Evolutionary conservation across 441 rosid genomes (phyloP), one percentile per base, ranked within the genome.

Genomic region (Mallotus repandus): DNA sequence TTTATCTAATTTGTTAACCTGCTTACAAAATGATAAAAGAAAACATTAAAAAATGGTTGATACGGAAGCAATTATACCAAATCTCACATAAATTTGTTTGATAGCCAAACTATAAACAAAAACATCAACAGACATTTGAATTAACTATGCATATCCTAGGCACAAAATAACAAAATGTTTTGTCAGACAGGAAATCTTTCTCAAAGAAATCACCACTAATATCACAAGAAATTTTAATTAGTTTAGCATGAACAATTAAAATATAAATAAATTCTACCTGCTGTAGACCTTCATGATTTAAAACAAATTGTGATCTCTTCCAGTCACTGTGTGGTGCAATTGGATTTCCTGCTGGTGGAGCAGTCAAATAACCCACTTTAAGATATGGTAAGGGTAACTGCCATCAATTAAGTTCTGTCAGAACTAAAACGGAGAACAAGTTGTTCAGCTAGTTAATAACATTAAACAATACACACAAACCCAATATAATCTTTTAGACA

Each of bases 371-470:
- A 68, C 98, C 99, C 68, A 85, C 85, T 88, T 93, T 95, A 67
- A 95, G 92, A 80, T 86, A 89, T 6, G 99, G 98, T 53, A 93
- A 84, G 52, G 97, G 99, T 78, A 95, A 83, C 99, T 95, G 93
- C 62, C 77, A 80, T 85, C 38, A 72, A 76, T 75, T 58, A 41
- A 69, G 66, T 18, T 41, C 18, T 18, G 74, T 80, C 66, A 83
- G 82, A 80, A 54, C 70, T 69, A 56, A 21, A n/a, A 21, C 43
- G n/a, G 45, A 18, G 59, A 63, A 53, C 45, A 21, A 57, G 29
- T 63, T 54, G 19, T 58, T 32, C 46, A 58, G 18, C 54, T 11
- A 49, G 32, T 22, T 49, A 45, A 7, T 6, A 10, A 9, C 49
- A 67, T n/a, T 50, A 60, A 58, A 46, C n/a, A 9, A 69, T 54